Evolutionary conservation across 1,284 basidiomycete species (phyloP), one percentile per base, ranked within the genome.

Genomic region (Somion occarium): DNA sequence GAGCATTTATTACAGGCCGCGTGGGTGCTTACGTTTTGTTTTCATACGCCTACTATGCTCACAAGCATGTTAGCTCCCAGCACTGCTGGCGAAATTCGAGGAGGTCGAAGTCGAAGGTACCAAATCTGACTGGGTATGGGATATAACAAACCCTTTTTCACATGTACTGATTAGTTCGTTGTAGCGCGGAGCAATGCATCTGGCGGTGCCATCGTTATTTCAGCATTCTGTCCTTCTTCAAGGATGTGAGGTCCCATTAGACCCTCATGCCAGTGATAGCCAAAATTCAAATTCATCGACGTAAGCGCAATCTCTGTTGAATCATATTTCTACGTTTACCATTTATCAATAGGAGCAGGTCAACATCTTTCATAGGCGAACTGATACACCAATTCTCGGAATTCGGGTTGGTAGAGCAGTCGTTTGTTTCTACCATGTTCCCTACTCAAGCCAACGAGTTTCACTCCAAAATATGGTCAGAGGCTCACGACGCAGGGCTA

Each of bases 1-100:
- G 77, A 57, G 74, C 80, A 5, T 88, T 90, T 59, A 73, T 87
- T n/a, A 66, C 86, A 46, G 83, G 85, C 38, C 74, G 88, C 49
- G 88, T 90, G 66, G 22, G 57, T 54, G 57, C 48, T 3, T 12
- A 5, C n/a, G 2, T 43, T n/a, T 18, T 49, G 13, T n/a, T 3
- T 43, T 1, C 42, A 38, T 22, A 43, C 42, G 30, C 52, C 48
- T 39, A 44, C 39, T 39, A 27, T 11, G 18, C 27, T 44, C 15
- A 15, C 30, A 7, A 7, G 30, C 30, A n/a, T 42, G 48, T 38
- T 55, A 90, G 87, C 71, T 90, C 18, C 87, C 88, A 27, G 68
- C 67, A 20, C 65, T 89, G 19, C 61, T 90, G 24, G 60, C 69
- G 7, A 64, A 64, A 11, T 83, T 88, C 51, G 78, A 81, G 55